Conservation (phyloP, 164 flowering plant species). For the Stephania japonica region DNA sequence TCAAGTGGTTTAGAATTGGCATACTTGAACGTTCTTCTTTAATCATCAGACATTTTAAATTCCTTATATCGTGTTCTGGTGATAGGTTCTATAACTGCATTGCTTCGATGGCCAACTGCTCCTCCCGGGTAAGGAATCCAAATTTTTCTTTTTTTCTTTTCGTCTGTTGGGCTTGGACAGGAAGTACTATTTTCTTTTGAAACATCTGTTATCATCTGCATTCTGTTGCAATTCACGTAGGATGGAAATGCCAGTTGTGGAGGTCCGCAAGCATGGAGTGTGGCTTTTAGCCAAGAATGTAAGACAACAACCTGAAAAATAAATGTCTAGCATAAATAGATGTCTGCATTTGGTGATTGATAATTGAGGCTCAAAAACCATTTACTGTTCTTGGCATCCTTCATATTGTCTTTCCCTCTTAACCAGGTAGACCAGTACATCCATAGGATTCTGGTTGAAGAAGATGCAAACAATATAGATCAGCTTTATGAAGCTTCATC, state of each 20-base stretch:
- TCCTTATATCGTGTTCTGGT: not conserved
- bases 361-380: not conserved
- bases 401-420: not conserved
- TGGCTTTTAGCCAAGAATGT: constrained; percentile 92
- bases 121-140: constrained; percentile 57
- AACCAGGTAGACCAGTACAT: constrained; percentile 80
- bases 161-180: constrained; percentile 3
- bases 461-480: constrained; percentile 47
- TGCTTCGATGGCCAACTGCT: constrained; percentile 92
- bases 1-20: not conserved
- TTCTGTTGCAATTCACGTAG: constrained; percentile 29
- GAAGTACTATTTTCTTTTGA: not conserved
- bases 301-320: constrained; percentile 14
- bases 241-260: constrained; percentile 97
- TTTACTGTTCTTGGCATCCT: not conserved
- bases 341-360: not conserved
- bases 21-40: not conserved
- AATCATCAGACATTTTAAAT: not conserved
- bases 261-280: constrained; percentile 70
- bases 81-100: constrained; percentile 64
- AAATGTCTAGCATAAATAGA: not conserved
- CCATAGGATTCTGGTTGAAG: constrained; percentile 80
- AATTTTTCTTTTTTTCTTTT: not conserved
- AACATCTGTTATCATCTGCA: constrained; percentile 3
- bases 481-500: constrained; percentile 60